A percentile compares a stretch with the other conserved stretches of the same genome.
Conservation (phyloP, 2,329 filamentous ascomycete species). For the Pseudocercospora vitis region DNA sequence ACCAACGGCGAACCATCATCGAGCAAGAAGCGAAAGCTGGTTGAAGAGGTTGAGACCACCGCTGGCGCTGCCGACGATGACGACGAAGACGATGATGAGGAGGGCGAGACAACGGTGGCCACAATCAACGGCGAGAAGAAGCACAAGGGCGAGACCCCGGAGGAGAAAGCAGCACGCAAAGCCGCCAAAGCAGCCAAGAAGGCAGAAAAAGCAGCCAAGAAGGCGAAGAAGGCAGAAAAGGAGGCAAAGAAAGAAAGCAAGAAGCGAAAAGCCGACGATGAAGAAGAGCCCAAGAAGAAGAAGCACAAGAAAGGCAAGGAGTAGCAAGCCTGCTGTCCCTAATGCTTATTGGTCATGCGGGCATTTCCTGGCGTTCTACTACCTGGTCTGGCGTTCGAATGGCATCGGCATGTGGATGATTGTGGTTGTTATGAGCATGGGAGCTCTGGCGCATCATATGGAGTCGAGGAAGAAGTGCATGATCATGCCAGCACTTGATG, state of each 20-base stretch:
- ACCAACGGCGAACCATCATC: slow-evolving; percentile 50
- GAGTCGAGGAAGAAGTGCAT: background rate
- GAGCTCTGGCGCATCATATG: background rate
- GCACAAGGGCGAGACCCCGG: slow-evolving; percentile 48
- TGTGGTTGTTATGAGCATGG: background rate
- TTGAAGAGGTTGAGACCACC: slow-evolving; percentile 50
- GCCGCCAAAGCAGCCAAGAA: slow-evolving; percentile 36
- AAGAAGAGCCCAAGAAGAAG: slow-evolving; percentile 28
- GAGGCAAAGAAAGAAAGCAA: slow-evolving; percentile 53
- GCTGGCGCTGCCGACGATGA: slow-evolving; percentile 43
- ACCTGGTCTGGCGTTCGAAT: background rate
- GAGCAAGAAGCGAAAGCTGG: slow-evolving; percentile 45
- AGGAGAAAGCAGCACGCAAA: slow-evolving; percentile 18
- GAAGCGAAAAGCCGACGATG: slow-evolving; percentile 32
- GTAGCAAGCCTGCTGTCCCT: slow-evolving; percentile 13
- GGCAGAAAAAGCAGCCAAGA: slow-evolving; percentile 31
- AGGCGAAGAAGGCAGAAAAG: slow-evolving; percentile 46
- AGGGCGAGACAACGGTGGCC: slow-evolving; percentile 21
- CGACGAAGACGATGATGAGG: slow-evolving; percentile 44
- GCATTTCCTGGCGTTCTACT: slow-evolving; percentile 8
- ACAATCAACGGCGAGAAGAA: slow-evolving; percentile 36
- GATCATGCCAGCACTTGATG: no score
- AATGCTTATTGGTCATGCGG: background rate
- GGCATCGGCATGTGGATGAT: no score
- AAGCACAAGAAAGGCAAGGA: slow-evolving; percentile 33